Base-by-base conservation (phyloP, 192 early-diverging fungal species). In the Backusella liffmaniae region DNA sequence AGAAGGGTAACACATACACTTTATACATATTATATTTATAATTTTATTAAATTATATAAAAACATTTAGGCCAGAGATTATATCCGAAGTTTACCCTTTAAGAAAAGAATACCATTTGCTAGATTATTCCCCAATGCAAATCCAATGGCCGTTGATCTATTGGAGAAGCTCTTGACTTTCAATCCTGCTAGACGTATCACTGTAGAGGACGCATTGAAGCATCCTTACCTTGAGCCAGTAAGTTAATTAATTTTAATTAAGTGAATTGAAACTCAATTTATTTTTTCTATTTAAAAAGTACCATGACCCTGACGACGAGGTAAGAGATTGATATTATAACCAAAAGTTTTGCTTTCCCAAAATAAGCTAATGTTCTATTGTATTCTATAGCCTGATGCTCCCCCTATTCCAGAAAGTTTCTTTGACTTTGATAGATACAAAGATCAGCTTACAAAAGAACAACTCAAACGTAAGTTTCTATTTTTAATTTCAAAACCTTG, bases 101-200 rank as follows among this genome's bases (percentile, higher is more conserved):
- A 95, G 79, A 84, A 89, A 59, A 95, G 97, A 79, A 89, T 93
- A 62, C 92, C 93, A 32, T 91, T 97, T 76, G 76, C 83, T 35
- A 88, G 89, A 73, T 85, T 96, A 80, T 98, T 98, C 82, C 96
- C 96, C 29, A 87, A 91, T 49, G 95, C 96, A 34, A 94, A 93
- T 78, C 91, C 94, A 36, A 85, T 91, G 59, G 97, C 94, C 15
- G 88, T 99, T 34, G 95, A 98, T 79, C 81, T 99, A 67, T 87
- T 99, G 75, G 95, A 97, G 76, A 90, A 92, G 73, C 87, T 99
- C 66, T 91, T 99, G 51, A 90, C 91, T 29, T 99, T 98, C 53
- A 95, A 94, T 78, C 97, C 98, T 34, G 80, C 84, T 53, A 94
- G 93, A 70, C 91, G 98, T 21, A 95, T 98, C 76, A 97, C 94